These are phyloP conservation scores for Hygrocybe coccinea DNA, from an alignment of 768 basidiomycete species.

Conservation along the genomic window DNA sequence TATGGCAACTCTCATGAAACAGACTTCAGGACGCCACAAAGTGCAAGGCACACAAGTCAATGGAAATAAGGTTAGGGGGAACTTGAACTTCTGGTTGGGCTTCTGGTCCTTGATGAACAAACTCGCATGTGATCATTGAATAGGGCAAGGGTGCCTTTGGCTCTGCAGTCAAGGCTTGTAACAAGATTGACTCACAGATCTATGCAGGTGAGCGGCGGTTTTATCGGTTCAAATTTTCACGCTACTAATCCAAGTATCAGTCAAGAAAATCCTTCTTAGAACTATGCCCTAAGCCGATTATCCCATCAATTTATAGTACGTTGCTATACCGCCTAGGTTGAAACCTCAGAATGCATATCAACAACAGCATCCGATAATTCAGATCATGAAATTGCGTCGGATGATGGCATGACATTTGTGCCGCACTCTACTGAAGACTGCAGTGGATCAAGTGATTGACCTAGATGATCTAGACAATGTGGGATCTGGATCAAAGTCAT, in stretches of 20 bases:
- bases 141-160: conserved; percentile 90
- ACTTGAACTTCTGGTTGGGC: conserved; percentile 68
- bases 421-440: conserved; percentile 34
- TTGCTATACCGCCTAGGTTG: conserved; percentile 91
- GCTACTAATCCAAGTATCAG: conserved; percentile 30
- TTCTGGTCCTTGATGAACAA: background rate
- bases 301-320: conserved; percentile 89
- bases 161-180: conserved; percentile 90
- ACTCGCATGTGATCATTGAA: background rate
- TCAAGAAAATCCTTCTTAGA: conserved; percentile 85
- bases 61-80: conserved; percentile 97
- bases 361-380: conserved; percentile 54
- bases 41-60: conserved; percentile 57
- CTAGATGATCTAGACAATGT: conserved; percentile 59
- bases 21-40: conserved; percentile 46
- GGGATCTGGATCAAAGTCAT: conserved; percentile 49
- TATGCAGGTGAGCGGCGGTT: conserved; percentile 58
- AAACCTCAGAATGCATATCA: conserved; percentile 53
- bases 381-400: conserved; percentile 35
- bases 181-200: conserved; percentile 79
- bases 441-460: conserved; percentile 43
- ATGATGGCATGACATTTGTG: conserved; percentile 54
- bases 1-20: conserved; percentile 57
- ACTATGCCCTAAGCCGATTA: conserved; percentile 75
- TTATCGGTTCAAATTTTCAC: background rate